phyloP scores from a whole-genome alignment of 2,329 filamentous ascomycete species.

The Claviceps humidiphila region DNA sequence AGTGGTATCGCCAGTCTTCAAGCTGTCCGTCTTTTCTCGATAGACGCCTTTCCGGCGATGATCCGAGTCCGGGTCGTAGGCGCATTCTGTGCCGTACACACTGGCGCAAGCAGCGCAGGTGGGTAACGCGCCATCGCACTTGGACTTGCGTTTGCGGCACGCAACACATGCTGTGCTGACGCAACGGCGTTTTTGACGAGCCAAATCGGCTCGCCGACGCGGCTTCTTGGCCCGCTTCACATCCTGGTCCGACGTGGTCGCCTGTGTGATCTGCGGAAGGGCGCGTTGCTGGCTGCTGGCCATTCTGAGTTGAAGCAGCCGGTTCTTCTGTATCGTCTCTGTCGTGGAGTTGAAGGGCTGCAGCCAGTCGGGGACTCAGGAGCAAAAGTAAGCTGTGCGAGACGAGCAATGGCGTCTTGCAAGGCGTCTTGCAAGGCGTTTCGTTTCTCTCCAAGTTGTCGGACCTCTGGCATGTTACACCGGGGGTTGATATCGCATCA shows the following conservation, averaged over 20 bases:
- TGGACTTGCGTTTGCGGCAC: constrained; percentile 66
- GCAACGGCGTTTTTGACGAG: constrained; percentile 56
- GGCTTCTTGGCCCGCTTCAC: constrained; percentile 27
- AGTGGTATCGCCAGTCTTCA: constrained; percentile 78
- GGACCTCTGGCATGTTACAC: not conserved
- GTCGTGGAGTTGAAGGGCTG: not conserved
- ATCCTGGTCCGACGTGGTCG: not conserved
- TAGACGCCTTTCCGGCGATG: constrained; percentile 95
- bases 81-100: constrained; percentile 79
- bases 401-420: not conserved
- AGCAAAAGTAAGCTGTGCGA: not conserved
- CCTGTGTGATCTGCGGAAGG: not conserved
- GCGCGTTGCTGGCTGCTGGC: not conserved
- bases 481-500: constrained; percentile 2
- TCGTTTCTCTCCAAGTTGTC: not conserved
- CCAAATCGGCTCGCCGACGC: constrained; percentile 33
- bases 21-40: constrained; percentile 78
- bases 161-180: constrained; percentile 78
- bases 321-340: not conserved
- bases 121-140: constrained; percentile 84
- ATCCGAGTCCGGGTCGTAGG: constrained; percentile 94
- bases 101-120: constrained; percentile 93
- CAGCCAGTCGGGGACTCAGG: not conserved
- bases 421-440: not conserved
- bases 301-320: constrained; percentile 1